Evolutionary conservation across 2,329 filamentous ascomycete genomes (phyloP), one percentile per base, ranked within the genome.

Genomic region (Cytospora leucostoma): DNA sequence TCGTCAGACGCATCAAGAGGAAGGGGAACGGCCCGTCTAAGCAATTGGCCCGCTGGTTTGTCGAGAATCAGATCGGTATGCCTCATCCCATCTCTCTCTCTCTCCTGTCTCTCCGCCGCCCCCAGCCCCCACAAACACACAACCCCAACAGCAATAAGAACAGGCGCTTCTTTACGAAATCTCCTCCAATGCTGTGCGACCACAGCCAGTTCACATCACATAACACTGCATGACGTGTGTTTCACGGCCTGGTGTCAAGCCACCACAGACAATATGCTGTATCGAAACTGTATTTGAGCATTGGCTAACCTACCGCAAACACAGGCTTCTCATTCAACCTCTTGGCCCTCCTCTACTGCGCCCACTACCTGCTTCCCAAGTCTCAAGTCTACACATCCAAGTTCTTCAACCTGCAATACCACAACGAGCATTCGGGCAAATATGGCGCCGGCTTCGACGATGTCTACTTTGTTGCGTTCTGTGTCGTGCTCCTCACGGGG

Each of bases 391-490:
- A 90, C 71, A 96, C 93, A n/a, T 83, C 84, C 71, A 95, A 93
- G 70, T 97, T 97, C 81, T 93, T 96, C 78, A 84, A 87, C 62
- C 84, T 97, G 64, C 93, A 91, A 63, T 95, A 98, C 79, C 88
- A 89, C 76, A 91, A 94, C 73, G 77, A 86, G 0, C 73, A 79
- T 8, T 86, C 87, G 1, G 88, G 86, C 52, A 78, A 84, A 65
- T 98, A 97, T 76, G 85, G 85, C 54, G 84, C 89, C 68, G 94
- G 95, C 66, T 84, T 82, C 74, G 88, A 96, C 72, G 95, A 99
- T 77, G 79, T 86, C 67, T 90, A 89, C 74, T 86, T 93, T 71
- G 88, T 97, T 54, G 74, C 84, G 12, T 89, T 90, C 72, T 94
- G 89, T 80, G 85, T 96, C 69, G 82, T 97, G 61, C 83, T 93